phyloP scores from a whole-genome alignment of 306 rosid genomes.

The Gastrolobium villosum region DNA sequence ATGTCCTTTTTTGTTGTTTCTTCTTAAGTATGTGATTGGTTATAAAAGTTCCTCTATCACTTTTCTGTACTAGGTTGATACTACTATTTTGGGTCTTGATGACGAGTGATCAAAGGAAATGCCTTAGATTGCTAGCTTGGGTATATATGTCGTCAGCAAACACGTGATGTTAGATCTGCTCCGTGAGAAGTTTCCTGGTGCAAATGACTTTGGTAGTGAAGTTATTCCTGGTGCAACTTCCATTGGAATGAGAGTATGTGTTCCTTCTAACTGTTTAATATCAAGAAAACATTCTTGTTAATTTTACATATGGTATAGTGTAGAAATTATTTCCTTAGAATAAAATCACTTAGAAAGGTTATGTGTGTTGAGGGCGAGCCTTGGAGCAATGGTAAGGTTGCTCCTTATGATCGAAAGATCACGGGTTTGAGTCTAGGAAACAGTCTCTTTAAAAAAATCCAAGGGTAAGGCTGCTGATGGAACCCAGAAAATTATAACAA shows the following conservation, averaged over 20 bases:
- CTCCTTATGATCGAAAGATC: no score
- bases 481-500: no score
- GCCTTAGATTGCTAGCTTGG: conserved; percentile 99
- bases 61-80: conserved; percentile 81
- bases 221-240: conserved; percentile 99
- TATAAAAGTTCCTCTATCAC: neutral
- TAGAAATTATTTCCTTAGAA: conserved; percentile 2
- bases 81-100: conserved; percentile 97
- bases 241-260: conserved; percentile 87
- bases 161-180: conserved; percentile 87
- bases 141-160: conserved; percentile 97
- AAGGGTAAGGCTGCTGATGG: no score
- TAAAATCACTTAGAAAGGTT: neutral
- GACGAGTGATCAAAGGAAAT: conserved; percentile 91
- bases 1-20: neutral
- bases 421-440: no score
- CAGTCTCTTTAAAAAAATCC: no score
- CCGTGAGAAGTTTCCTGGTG: conserved; percentile 84
- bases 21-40: neutral
- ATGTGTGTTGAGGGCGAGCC: no score
- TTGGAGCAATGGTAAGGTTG: no score
- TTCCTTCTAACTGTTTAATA: conserved; percentile 19
- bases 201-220: conserved; percentile 99
- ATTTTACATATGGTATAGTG: neutral
- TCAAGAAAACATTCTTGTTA: no score